These are phyloP conservation scores for Suillus tomentosus DNA, from an alignment of 768 basidiomycete species.

Conservation along the genomic window DNA sequence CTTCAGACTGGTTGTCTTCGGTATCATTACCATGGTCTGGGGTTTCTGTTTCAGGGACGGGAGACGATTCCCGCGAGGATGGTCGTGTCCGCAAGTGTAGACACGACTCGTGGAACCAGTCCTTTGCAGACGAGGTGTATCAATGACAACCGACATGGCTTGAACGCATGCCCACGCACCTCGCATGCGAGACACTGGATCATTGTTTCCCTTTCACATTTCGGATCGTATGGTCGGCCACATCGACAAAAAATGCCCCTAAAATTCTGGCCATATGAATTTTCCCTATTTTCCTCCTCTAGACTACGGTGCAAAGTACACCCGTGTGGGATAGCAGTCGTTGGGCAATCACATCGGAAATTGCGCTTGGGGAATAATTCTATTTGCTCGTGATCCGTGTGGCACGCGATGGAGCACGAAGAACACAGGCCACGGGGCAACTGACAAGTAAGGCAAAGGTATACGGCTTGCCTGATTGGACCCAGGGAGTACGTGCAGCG, in stretches of 20 bases:
- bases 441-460: conserved; percentile 77
- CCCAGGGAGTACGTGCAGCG: conserved; percentile 66
- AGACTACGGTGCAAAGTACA: conserved; percentile 61
- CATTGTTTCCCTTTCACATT: conserved; percentile 81
- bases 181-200: conserved; percentile 87
- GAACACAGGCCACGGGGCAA: conserved; percentile 72
- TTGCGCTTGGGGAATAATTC: conserved; percentile 85
- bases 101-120: conserved; percentile 93
- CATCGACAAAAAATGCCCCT: conserved; percentile 74
- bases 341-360: conserved; percentile 88
- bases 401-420: conserved; percentile 85
- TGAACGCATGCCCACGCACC: conserved; percentile 39
- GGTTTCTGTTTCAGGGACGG: conserved; percentile 18
- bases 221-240: conserved; percentile 67
- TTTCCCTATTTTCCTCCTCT: conserved; percentile 59
- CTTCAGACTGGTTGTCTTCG: conserved; percentile 57
- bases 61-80: conserved; percentile 43
- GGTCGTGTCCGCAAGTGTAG: conserved; percentile 76
- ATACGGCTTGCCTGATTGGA: conserved; percentile 72
- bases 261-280: conserved; percentile 78
- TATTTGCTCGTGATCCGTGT: conserved; percentile 83
- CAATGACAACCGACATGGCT: conserved; percentile 8
- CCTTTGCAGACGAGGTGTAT: conserved; percentile 42
- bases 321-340: conserved; percentile 53
- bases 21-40: conserved; percentile 33